phyloP scores from a whole-genome alignment of 768 basidiomycete species.

The Termitomyces sp. region DNA sequence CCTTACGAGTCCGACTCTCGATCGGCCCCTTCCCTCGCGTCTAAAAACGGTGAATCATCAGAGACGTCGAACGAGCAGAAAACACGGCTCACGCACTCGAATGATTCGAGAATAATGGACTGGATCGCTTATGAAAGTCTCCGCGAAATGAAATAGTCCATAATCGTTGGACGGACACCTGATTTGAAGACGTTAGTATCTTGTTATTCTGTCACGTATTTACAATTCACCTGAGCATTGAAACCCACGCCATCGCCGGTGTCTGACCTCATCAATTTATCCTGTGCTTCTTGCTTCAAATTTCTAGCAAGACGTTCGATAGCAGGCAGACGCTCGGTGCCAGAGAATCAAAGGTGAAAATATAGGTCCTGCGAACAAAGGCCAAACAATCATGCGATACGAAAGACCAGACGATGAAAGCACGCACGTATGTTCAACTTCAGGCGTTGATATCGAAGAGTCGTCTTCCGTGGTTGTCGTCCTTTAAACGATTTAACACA shows the following conservation, averaged over 20 bases:
- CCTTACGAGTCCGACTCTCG: slow-evolving; percentile 30
- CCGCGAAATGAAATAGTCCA: slow-evolving; percentile 87
- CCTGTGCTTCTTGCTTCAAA: slow-evolving; percentile 68
- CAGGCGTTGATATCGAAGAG: background rate
- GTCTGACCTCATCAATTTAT: slow-evolving; percentile 48
- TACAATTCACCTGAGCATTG: slow-evolving; percentile 43
- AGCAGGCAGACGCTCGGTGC: slow-evolving; percentile 62
- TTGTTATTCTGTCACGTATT: background rate
- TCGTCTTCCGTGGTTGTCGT: slow-evolving; percentile 1
- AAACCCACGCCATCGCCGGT: slow-evolving; percentile 38
- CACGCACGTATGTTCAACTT: slow-evolving; percentile 1
- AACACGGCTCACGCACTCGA: slow-evolving; percentile 23
- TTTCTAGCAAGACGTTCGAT: slow-evolving; percentile 58
- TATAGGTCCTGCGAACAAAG: slow-evolving; percentile 51
- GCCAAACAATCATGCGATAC: background rate
- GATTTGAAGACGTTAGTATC: background rate
- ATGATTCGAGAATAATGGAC: slow-evolving; percentile 44
- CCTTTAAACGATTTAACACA: background rate
- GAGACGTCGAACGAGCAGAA: background rate
- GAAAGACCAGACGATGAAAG: background rate
- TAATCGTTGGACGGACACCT: slow-evolving; percentile 95
- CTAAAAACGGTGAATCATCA: background rate
- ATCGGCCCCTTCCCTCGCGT: slow-evolving; percentile 24
- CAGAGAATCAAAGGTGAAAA: slow-evolving; percentile 88
- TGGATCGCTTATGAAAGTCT: slow-evolving; percentile 68